Evolutionary conservation across 305 asterid genomes (phyloP).

Genomic region (Solanum hybrid): DNA sequence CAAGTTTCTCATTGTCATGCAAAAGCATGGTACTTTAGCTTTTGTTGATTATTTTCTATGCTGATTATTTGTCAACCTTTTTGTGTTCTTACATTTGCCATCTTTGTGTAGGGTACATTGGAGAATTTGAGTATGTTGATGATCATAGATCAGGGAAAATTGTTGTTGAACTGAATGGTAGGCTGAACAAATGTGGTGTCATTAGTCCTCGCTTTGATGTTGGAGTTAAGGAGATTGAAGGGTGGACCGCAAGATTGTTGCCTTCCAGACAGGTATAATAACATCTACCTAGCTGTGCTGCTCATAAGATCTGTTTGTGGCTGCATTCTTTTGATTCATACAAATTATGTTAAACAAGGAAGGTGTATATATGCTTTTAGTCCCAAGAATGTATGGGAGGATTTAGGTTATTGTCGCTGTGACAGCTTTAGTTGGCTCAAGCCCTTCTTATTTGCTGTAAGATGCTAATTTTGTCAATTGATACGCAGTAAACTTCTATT

Average conservation of each 20-base stretch:
- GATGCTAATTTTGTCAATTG: not conserved
- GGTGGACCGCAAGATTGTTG: slow-evolving; percentile 34
- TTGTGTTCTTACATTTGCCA: not conserved
- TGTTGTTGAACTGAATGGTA: slow-evolving; percentile 30
- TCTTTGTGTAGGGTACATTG: slow-evolving; percentile 21
- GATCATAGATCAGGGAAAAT: slow-evolving; percentile 33
- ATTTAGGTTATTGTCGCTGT: not conserved
- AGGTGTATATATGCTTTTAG: not conserved
- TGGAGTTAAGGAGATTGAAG: slow-evolving; percentile 30
- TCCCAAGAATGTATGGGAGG: not conserved
- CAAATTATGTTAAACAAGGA: not conserved
- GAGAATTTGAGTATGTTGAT: slow-evolving; percentile 28
- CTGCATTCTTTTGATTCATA: not conserved
- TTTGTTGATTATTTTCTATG: not conserved
- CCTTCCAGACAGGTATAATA: slow-evolving; percentile 33
- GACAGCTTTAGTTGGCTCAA: not conserved
- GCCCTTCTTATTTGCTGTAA: not conserved
- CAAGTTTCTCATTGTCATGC: slow-evolving; percentile 33
- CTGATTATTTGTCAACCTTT: not conserved
- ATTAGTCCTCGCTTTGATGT: slow-evolving; percentile 33
- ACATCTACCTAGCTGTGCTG: not conserved
- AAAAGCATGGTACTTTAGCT: slow-evolving; percentile 24
- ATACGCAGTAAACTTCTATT: not conserved
- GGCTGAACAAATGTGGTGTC: slow-evolving; percentile 35
- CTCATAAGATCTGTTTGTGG: not conserved